Evolutionary conservation across 2,329 filamentous ascomycete genomes (phyloP), one percentile per base, ranked within the genome.

Genomic region (Alternaria ethzedia): DNA sequence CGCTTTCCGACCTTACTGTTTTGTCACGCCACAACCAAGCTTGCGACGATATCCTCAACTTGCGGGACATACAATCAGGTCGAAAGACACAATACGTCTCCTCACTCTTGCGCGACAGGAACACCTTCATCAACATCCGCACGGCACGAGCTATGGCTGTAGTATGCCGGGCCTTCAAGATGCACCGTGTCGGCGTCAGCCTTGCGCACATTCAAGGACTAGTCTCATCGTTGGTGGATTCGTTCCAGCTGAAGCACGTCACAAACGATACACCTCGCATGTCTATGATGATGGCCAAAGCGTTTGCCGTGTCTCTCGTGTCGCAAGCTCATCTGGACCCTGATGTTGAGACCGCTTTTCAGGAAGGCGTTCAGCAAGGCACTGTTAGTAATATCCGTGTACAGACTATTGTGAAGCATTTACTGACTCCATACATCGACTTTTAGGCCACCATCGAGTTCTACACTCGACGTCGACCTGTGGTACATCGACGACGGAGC

Each of bases 271-370:
- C 32, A 41, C 32, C 32, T 5, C 32, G 8, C 32, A 41, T 41
- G 32, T n/a, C 15, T 2, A 10, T 9, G 15, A 9, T 41, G 32
- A 45, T 70, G 1, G 54, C 69, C 0, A 21, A 15, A 2, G 21
- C 59, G 0, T 71, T 72, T 17, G 66, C 70, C 1, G 32, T 36
- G 0, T 41, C 61, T 2, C 23, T 70, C 1, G 36, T 30, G 3
- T 28, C 56, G 3, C 41, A 51, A 4, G 13, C 4, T 5, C 49
- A 54, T n/a, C 9, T 28, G 26, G 26, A 28, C 26, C 26, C 26
- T 28, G 32, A 57, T 0, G 30, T 70, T 1, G 63, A 62, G 49
- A 13, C 13, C 0, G 59, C 67, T 0, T 70, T 70, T 17, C 17
- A 55, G 3, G 13, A 57, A 0, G 67, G 67, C 0, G 13, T 68